These are phyloP conservation scores for Aureoboletus auriporus DNA, from an alignment of 768 basidiomycete species.

Conservation along the genomic window DNA sequence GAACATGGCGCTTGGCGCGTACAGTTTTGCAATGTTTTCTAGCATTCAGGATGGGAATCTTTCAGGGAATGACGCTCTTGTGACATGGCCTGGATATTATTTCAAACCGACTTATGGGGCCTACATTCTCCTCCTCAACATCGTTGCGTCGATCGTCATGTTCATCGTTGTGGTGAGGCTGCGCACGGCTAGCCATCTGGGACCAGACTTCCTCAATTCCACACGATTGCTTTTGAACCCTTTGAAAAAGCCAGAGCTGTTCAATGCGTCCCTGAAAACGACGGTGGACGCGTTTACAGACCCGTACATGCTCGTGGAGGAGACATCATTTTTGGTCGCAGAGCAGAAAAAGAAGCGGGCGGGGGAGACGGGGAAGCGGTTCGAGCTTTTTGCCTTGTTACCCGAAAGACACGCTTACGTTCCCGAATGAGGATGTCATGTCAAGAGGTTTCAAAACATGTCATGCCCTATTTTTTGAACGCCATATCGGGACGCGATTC, in stretches of 20 bases:
- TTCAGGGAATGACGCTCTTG: background rate
- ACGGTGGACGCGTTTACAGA: background rate
- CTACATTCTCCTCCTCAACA: background rate
- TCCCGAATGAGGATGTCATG: no score
- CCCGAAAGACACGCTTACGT: no score
- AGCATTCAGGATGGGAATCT: no score
- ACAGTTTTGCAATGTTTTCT: slow-evolving; percentile 5
- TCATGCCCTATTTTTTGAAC: no score
- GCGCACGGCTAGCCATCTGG: background rate
- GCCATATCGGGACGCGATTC: no score
- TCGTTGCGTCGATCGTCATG: slow-evolving; percentile 2
- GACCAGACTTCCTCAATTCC: slow-evolving; percentile 1
- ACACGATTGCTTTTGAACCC: slow-evolving; percentile 3
- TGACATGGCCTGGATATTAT: background rate
- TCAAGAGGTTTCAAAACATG: no score
- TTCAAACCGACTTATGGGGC: background rate
- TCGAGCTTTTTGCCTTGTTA: no score
- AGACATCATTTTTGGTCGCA: background rate
- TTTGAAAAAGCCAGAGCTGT: slow-evolving; percentile 1
- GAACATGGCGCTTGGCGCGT: background rate
- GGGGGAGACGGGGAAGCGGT: no score
- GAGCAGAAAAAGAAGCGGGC: no score
- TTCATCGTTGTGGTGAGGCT: background rate
- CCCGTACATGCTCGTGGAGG: slow-evolving; percentile 1
- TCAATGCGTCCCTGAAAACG: background rate